Evolutionary conservation across 202 grass and related monocot species (phyloP), one percentile per base, ranked within the genome.

Genomic region (Dendrocalamus latiflorus): DNA sequence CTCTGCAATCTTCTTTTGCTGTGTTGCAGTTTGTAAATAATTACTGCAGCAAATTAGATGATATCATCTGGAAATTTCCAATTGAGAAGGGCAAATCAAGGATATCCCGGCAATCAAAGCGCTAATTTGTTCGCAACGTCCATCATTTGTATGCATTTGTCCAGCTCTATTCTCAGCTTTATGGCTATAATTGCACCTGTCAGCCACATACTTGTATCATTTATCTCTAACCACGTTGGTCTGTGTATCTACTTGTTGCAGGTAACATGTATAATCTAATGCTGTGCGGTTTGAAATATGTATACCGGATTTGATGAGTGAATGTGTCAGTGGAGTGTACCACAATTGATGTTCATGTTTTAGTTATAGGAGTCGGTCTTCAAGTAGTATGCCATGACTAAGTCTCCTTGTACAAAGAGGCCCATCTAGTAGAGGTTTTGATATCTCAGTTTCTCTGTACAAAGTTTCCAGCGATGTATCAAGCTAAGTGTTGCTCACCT

Each of bases 11-110:
- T 51, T 71, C 41, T 76, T 34, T 13, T 86, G 44, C 51, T 18
- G 3, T 79, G 21, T 80, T 68, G 43, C 89, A 98, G 96, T 92
- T 98, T 38, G 68, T 90, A 85, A 89, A 87, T 77, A 95, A 90
- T 69, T 98, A 92, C 59, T 86, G 85, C 61, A 87, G 81, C 83
- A 98, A 98, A 81, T 85, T 98, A 66, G 91, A 98, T 78, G 93
- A 98, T 61, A 95, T 98, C 68, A 89, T 95, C 72, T 92, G 91
- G 96, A 93, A 87, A 84, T 69, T 75, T 76, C 81, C 83, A 18
- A 65, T 58, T 43, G 91, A 98, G 74, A 98, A 93, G 89, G 80
- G 74, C 21, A 95, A 89, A 87, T 91, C 89, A 74, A 91, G 89
- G 55, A 75, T 39, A 66, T 72, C 74, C 54, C 79, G 77, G 56